phyloP scores from a whole-genome alignment of 208 protist species.

The Trichomonas vaginalis region DNA sequence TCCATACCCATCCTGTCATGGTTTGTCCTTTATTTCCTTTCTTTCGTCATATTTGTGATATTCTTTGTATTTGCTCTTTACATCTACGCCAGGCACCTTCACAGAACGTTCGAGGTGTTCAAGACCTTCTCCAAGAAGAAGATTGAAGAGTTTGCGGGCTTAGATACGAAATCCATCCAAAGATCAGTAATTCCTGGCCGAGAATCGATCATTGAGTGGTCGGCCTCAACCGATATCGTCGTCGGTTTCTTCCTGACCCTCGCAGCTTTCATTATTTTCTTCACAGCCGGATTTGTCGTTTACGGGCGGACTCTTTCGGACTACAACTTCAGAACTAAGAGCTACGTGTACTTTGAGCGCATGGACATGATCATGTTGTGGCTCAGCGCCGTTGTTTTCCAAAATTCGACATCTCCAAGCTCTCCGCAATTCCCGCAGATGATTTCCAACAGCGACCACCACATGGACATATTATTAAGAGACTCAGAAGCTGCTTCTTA shows the following conservation, averaged over 20 bases:
- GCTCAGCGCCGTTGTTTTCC: not conserved
- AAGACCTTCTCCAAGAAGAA: not conserved
- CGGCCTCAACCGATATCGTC: not conserved
- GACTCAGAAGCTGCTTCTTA: not conserved
- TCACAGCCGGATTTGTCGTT: not conserved
- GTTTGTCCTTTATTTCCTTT: not conserved
- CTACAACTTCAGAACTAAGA: not conserved
- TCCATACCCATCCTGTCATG: not conserved
- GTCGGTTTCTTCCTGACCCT: not conserved
- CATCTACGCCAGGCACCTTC: not conserved
- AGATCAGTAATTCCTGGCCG: not conserved
- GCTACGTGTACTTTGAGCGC: not conserved
- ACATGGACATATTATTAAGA: not conserved
- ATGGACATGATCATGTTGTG: not conserved
- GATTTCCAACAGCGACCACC: not conserved
- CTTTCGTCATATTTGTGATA: not conserved
- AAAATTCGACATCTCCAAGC: not conserved
- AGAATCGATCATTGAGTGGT: not conserved
- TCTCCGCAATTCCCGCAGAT: not conserved
- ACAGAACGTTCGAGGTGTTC: not conserved
- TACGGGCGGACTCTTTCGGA: not conserved
- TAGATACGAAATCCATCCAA: not conserved
- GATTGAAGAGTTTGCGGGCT: not conserved
- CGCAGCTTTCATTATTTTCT: not conserved
- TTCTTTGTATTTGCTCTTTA: not conserved